Evolutionary conservation across 1,284 basidiomycete species (phyloP), one percentile per base, ranked within the genome.

Genomic region (Pseudozyma tsukubaensis): DNA sequence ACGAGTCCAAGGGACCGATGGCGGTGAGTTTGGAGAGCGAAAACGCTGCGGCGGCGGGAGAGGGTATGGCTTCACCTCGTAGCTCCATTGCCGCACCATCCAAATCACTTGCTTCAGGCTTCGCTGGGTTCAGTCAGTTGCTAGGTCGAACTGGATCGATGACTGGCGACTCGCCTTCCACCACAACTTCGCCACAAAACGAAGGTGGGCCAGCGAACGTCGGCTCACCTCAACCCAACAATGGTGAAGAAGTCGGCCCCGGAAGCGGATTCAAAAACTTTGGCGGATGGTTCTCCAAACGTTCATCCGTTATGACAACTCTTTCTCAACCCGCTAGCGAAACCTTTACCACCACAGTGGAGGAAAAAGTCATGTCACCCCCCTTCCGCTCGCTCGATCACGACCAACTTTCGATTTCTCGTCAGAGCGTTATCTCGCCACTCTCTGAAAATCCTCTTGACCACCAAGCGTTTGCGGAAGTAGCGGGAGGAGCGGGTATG

Each of bases 351-450:
- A 29, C 24, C 16, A 58, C 48, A 10, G 48, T 75, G 14, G 64
- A 75, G 39, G 72, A 77, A 48, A 73, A 59, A 54, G 66, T 73
- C 18, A 40, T 72, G 21, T 72, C 64, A 3, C 73, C 73, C 7
- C 73, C 73, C 12, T 76, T 76, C 62, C 64, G 69, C 16, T 77
- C 71, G 19, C 60, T 77, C n/a, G 75, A 73, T 51, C 68, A 74
- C 61, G 75, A 74, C 50, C 71, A 73, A 37, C 53, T 72, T 13
- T 66, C 65, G 29, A 77, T 74, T 50, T 50, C 61, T 4, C 67
- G 67, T 14, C 67, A 70, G 47, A 42, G 29, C 35, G 52, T 67
- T 45, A 52, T 60, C 39, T 44, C 61, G 0, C 51, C 64, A 1
- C 12, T 43, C 6, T 36, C 60, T 7, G 65, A 68, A 29, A 16